These are phyloP conservation scores for Delitschia confertaspora DNA, from an alignment of 495 filamentous ascomycete genomes.

Conservation along the genomic window DNA sequence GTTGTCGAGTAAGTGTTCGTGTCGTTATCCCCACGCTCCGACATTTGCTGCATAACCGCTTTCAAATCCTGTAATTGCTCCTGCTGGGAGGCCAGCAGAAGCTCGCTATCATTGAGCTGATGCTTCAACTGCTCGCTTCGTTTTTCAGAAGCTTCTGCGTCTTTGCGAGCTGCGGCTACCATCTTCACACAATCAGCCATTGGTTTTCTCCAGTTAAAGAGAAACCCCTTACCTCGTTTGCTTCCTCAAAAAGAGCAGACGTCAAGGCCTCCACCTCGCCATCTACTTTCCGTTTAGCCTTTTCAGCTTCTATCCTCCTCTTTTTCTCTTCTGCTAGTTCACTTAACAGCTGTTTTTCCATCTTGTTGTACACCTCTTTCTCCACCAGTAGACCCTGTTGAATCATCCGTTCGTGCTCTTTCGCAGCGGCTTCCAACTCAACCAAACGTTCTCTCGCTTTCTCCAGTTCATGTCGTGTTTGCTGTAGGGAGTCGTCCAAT, in stretches of 20 bases:
- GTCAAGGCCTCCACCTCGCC: constrained; percentile 83
- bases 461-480: constrained; percentile 75
- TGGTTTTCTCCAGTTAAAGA: no score
- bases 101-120: constrained; percentile 75
- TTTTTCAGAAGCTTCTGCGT: constrained; percentile 60
- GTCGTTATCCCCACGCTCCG: constrained; percentile 59
- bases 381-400: constrained; percentile 61
- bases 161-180: constrained; percentile 70
- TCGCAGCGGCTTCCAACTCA: constrained; percentile 57
- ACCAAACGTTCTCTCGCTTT: constrained; percentile 57
- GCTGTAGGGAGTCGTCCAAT: constrained; percentile 78
- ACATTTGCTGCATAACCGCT: constrained; percentile 79
- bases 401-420: constrained; percentile 64
- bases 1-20: constrained; percentile 52
- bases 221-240: constrained; percentile 63
- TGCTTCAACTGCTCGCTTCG: constrained; percentile 69
- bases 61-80: constrained; percentile 91
- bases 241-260: constrained; percentile 86
- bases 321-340: constrained; percentile 56
- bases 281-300: constrained; percentile 65
- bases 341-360: constrained; percentile 59
- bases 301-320: constrained; percentile 52
- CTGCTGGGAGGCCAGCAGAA: constrained; percentile 78
- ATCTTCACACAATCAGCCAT: constrained; percentile 46
- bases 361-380: constrained; percentile 57